phyloP scores from a whole-genome alignment of 2,329 filamentous ascomycete genomes.

The Colletotrichum spaethianum region DNA sequence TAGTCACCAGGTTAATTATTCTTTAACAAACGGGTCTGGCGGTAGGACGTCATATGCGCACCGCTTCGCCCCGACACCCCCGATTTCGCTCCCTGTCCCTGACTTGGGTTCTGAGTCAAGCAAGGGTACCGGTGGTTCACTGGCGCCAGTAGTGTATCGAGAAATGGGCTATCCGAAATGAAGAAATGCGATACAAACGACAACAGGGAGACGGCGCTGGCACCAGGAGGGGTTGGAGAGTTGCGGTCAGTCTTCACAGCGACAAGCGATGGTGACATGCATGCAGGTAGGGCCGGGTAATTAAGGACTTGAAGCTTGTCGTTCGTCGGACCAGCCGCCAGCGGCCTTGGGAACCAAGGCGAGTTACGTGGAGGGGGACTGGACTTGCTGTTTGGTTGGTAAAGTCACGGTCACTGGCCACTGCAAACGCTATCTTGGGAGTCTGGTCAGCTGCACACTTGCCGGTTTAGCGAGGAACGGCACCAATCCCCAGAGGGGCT shows the following conservation, averaged over 20 bases:
- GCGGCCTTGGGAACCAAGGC: background rate
- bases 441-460: slow-evolving; percentile 30
- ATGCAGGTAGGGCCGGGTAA: background rate
- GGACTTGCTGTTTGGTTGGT: background rate
- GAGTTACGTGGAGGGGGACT: background rate
- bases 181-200: slow-evolving; percentile 1
- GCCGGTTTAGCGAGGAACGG: slow-evolving; percentile 18
- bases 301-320: background rate
- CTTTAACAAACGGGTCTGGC: slow-evolving; percentile 29
- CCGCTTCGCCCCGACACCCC: slow-evolving; percentile 14
- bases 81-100: slow-evolving; percentile 37
- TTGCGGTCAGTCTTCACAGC: slow-evolving; percentile 34
- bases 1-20: slow-evolving; percentile 40
- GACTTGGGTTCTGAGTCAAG: slow-evolving; percentile 32
- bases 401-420: background rate
- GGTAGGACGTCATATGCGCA: slow-evolving; percentile 38
- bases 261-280: slow-evolving; percentile 21
- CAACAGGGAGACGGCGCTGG: background rate
- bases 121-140: slow-evolving; percentile 26
- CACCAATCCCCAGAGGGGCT: slow-evolving; percentile 24
- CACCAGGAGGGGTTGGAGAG: slow-evolving; percentile 20
- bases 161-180: slow-evolving; percentile 16
- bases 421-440: slow-evolving; percentile 14
- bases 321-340: background rate
- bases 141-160: slow-evolving; percentile 25